Evolutionary conservation across 345 rosid genomes (phyloP).

Genomic region (Heritiera fomes): DNA sequence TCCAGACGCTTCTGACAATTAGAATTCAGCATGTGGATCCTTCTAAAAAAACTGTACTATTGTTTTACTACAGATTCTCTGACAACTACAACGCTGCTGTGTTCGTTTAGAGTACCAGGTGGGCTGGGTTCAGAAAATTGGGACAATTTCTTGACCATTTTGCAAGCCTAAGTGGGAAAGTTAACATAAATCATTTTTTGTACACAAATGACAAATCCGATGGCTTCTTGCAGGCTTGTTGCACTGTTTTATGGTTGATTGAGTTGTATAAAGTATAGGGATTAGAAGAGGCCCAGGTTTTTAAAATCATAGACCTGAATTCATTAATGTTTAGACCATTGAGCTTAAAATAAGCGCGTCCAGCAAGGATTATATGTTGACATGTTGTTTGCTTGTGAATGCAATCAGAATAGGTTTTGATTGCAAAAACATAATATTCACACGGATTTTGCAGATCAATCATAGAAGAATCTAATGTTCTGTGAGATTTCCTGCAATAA

Average conservation of each 20-base stretch:
- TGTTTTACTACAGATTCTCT: background rate
- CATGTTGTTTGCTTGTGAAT: too few species aligned
- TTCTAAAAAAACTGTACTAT: background rate
- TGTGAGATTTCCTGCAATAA: too few species aligned
- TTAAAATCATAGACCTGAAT: too few species aligned
- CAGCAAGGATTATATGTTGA: too few species aligned
- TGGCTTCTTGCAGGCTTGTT: background rate
- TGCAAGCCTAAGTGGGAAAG: background rate
- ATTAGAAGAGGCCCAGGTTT: too few species aligned
- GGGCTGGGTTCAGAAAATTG: background rate
- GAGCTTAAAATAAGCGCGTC: too few species aligned
- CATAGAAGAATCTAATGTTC: too few species aligned
- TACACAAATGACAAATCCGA: background rate
- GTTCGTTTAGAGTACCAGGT: background rate
- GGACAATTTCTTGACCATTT: background rate
- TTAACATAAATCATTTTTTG: background rate
- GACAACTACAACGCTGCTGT: background rate
- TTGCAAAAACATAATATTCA: too few species aligned
- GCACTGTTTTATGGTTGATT: background rate
- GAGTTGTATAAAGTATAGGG: too few species aligned
- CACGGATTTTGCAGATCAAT: too few species aligned
- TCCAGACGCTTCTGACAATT: background rate
- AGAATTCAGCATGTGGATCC: background rate
- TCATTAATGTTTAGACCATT: too few species aligned
- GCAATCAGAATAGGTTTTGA: too few species aligned